Conservation (phyloP, 768 basidiomycete species). For the Russula dissimulans region DNA sequence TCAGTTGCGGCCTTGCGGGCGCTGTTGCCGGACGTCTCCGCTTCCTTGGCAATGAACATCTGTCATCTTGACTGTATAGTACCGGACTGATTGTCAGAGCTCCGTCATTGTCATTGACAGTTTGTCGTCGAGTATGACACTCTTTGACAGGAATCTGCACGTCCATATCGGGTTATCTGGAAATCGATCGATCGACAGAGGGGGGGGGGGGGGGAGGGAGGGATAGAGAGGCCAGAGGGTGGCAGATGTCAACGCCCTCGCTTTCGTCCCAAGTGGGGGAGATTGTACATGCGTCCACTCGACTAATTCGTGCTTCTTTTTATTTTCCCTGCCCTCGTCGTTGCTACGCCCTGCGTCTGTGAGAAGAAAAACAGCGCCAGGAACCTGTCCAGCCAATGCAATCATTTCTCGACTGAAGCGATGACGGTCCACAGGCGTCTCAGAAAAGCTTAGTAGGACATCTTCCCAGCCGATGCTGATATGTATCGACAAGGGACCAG, state of each 20-base stretch:
- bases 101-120: too few species aligned
- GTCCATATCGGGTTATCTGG: constrained; percentile 7
- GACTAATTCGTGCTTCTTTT: neutral
- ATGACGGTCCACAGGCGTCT: constrained; percentile 1
- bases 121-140: neutral
- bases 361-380: neutral
- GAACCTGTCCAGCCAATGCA: neutral
- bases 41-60: constrained; percentile 7
- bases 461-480: constrained; percentile 1
- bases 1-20: neutral
- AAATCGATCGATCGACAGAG: constrained; percentile 7
- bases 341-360: constrained; percentile 2
- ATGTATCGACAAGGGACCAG: neutral
- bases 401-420: neutral
- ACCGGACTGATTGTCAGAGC: too few species aligned
- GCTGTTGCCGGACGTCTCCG: constrained; percentile 2
- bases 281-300: neutral
- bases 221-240: neutral
- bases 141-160: constrained; percentile 12
- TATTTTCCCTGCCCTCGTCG: neutral
- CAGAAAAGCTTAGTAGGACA: neutral
- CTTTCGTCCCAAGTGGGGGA: neutral
- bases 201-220: too few species aligned
- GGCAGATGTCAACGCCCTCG: neutral
- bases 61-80: neutral